Evolutionary conservation across 805 yeast genomes (phyloP), one percentile per base, ranked within the genome.

Genomic region (Schwanniomyces occidentalis): DNA sequence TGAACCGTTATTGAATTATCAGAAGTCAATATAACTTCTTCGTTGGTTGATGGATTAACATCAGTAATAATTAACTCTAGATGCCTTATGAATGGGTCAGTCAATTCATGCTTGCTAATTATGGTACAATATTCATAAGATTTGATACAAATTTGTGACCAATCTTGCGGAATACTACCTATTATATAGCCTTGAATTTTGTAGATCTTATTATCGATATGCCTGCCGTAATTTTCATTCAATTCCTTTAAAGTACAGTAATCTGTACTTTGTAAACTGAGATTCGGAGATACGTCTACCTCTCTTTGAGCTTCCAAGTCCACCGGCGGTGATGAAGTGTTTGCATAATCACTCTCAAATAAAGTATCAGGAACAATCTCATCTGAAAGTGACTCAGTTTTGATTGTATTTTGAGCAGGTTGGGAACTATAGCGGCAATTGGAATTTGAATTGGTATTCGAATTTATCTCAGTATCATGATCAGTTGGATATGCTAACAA

Each of bases 141-240:
- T 33, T 65, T 65, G 13, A 56, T 46, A 40, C 66, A 62, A 1
- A 58, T 30, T 13, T 49, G 51, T 14, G 44, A 30, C 39, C 56
- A 48, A 34, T 61, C 57, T 2, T 30, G 34, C 0, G 70, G 70
- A 4, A 49, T 40, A 8, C 45, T 31, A 2, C 56, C 63, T 2
- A 48, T 53, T 3, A 63, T 26, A 16, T 33, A 38, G 2, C 54
- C 63, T 4, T 35, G 27, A 3, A 49, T 48, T 8, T 31, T 35
- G 41, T 48, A 59, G 2, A 51, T 30, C 15, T 28, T 32, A 26
- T 36, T 36, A 10, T 37, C 41, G 9, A 23, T 8, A 22, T 31
- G 10, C 29, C 22, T 21, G 8, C 16, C 28, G 23, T 12, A 26
- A 20, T n/a, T 18, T n/a, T 24, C 16, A 15, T 37, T 37, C 9